Evolutionary conservation across 2,329 filamentous ascomycete genomes (phyloP), one percentile per base, ranked within the genome.

Genomic region (Colletotrichum brevisporum): DNA sequence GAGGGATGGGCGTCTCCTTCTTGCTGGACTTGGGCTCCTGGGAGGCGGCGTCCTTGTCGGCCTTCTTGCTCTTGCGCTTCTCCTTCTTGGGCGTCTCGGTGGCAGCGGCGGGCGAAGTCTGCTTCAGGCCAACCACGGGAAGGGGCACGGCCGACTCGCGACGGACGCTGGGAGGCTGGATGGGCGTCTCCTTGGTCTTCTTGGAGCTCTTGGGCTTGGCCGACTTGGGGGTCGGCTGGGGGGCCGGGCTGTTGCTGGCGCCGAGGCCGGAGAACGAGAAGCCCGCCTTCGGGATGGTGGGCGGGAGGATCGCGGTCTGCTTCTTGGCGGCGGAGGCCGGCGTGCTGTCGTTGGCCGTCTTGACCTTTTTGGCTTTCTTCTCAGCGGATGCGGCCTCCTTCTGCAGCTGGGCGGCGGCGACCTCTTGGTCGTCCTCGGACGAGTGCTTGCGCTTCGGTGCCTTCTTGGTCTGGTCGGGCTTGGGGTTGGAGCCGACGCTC

Each of bases 331-430:
- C 63, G 31, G 70, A 56, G 31, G 39, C 62, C 39, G 63, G 16
- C 41, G 26, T 47, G 50, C 74, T 74, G 6, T 74, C 72, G 16
- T 74, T 70, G 50, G 77, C 77, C 5, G 77, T 75, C 50, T 71
- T 73, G 45, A 76, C 78, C 73, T 79, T 81, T 66, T 80, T 81
- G 73, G 82, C 79, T 75, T 82, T 81, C 24, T 80, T 78, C n/a
- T 77, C 74, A 4, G 78, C 78, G 8, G 77, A 77, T 48, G 75
- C 72, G 61, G 70, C 76, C 71, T 83, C 78, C 54, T 75, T 72
- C 57, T 72, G 71, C n/a, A 81, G 74, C 63, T 83, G 81, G 65
- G 78, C 74, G 6, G 78, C 74, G 12, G 77, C 77, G 16, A 77
- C 77, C 6, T 75, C 71, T 15, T 79, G 77, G 41, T 83, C 80